A percentile compares a stretch with the other conserved stretches of the same genome.
phyloP scores from a whole-genome alignment of 805 yeast species.

The Naumovozyma dairenensis region DNA sequence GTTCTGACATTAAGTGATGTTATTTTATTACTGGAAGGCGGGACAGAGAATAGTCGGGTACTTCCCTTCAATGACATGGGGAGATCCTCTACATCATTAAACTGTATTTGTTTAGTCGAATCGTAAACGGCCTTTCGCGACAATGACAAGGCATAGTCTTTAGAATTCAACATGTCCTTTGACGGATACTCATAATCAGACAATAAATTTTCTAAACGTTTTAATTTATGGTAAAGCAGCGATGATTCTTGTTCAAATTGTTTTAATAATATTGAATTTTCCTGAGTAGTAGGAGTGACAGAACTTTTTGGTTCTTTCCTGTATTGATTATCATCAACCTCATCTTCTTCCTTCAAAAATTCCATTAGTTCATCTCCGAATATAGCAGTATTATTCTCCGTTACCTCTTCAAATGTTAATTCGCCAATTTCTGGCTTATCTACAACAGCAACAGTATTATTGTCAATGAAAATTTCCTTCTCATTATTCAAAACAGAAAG shows the following conservation, averaged over 20 bases:
- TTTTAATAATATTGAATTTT: conserved; percentile 6
- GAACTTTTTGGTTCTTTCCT: neutral
- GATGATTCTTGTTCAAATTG: conserved; percentile 21
- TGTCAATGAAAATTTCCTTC: neutral
- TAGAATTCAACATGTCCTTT: conserved; percentile 10
- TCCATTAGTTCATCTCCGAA: conserved; percentile 25
- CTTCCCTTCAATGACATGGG: neutral
- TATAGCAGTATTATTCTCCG: conserved; percentile 24
- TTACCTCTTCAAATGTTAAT: conserved; percentile 25
- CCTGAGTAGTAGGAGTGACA: conserved; percentile 1
- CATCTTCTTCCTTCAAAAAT: conserved; percentile 13
- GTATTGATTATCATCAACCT: neutral
- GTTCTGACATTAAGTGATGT: neutral
- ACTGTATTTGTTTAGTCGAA: neutral
- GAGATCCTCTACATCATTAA: neutral
- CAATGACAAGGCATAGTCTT: conserved; percentile 12
- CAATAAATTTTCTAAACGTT: conserved; percentile 16
- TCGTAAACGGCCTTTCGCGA: neutral
- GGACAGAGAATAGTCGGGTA: neutral
- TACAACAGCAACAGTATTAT: neutral
- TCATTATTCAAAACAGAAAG: conserved; percentile 6
- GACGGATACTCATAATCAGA: conserved; percentile 21
- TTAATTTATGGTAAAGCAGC: conserved; percentile 14
- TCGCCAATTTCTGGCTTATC: conserved; percentile 18
- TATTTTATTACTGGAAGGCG: neutral